Percentiles rank a stretch among this genome's conserved stretches.
Conservation (phyloP, 169 alveolate species). For the Pseudocohnilembus persalinus region DNA sequence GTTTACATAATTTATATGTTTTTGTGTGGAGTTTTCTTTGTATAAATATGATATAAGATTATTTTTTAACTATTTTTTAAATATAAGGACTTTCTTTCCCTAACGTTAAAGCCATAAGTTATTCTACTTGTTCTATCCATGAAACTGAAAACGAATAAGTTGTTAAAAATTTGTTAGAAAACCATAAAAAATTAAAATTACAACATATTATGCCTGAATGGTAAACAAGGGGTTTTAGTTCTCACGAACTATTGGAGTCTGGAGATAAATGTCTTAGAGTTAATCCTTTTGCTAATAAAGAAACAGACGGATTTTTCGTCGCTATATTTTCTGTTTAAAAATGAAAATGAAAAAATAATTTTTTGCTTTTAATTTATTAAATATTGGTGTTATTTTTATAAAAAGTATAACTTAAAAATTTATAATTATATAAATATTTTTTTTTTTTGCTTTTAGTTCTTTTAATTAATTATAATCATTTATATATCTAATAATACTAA, state of each 20-base stretch:
- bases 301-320: slow-evolving; percentile 47
- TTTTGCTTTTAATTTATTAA: no score
- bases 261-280: slow-evolving; percentile 33
- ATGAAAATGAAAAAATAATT: no score
- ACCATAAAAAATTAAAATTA: slow-evolving; percentile 20
- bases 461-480: no score
- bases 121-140: slow-evolving; percentile 63
- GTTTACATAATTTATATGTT: no score
- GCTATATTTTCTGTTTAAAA: slow-evolving; percentile 28
- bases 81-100: slow-evolving; percentile 8
- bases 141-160: slow-evolving; percentile 60
- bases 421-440: no score
- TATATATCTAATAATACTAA: no score
- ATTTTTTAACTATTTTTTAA: no score
- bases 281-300: slow-evolving; percentile 16
- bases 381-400: no score
- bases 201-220: slow-evolving; percentile 26
- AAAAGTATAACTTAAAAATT: no score
- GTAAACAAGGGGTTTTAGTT: slow-evolving; percentile 15
- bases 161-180: slow-evolving; percentile 24
- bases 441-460: no score
- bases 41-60: no score
- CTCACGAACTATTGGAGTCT: slow-evolving; percentile 3
- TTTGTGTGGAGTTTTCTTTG: no score
- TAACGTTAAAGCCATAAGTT: slow-evolving; percentile 36